Evolutionary conservation across 2,329 filamentous ascomycete species (phyloP).

Genomic region (Aureobasidium vineae): DNA sequence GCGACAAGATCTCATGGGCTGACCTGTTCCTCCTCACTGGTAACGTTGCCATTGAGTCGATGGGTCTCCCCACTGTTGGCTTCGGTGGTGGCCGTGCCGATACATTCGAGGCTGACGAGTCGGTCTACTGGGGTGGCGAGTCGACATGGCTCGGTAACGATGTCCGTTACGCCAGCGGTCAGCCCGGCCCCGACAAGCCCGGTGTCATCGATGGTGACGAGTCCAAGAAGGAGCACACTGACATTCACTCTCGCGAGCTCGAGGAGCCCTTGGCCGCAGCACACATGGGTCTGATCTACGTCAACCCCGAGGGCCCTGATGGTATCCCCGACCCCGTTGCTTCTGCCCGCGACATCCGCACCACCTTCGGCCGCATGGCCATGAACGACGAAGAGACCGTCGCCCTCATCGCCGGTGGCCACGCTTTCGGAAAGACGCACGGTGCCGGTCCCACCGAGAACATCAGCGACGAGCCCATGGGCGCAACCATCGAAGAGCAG

Average conservation of each 20-base stretch:
- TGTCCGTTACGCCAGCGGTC: constrained; percentile 61
- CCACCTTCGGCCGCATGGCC: constrained; percentile 74
- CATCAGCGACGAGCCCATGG: constrained; percentile 66
- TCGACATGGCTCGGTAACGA: constrained; percentile 73
- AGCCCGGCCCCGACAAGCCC: constrained; percentile 46
- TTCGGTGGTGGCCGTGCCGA: constrained; percentile 71
- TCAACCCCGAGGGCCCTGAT: constrained; percentile 76
- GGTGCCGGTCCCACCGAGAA: constrained; percentile 65
- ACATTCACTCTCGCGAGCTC: constrained; percentile 59
- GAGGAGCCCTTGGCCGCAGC: constrained; percentile 66
- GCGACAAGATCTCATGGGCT: constrained; percentile 78
- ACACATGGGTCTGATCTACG: constrained; percentile 78
- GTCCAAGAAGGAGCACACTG: constrained; percentile 45
- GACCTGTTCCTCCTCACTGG: constrained; percentile 69
- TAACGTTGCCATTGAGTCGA: constrained; percentile 73
- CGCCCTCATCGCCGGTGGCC: constrained; percentile 73
- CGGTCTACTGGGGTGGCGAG: constrained; percentile 75
- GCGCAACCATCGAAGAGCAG: constrained; percentile 61
- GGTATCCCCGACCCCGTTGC: constrained; percentile 67
- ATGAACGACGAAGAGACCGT: constrained; percentile 84
- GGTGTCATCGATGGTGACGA: constrained; percentile 47
- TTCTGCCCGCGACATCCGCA: constrained; percentile 68
- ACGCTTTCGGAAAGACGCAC: constrained; percentile 79
- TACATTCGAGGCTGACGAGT: constrained; percentile 72
- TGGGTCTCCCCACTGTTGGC: constrained; percentile 71